Evolutionary conservation across 805 yeast genomes (phyloP), one percentile per base, ranked within the genome.

Genomic region (Starmerella bombicola): DNA sequence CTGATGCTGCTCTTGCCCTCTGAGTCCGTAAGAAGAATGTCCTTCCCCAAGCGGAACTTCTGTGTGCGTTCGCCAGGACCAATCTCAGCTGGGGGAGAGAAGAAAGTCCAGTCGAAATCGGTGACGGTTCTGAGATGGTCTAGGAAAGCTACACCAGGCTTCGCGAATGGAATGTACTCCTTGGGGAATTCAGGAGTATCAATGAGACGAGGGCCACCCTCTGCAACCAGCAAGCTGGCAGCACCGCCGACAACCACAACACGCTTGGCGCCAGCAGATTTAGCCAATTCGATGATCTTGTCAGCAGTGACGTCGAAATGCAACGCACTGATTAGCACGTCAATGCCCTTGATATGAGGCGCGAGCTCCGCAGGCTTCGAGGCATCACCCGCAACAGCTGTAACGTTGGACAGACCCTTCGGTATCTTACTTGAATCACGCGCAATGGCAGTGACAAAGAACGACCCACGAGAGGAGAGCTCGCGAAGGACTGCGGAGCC

Each of bases 401-500:
- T 42, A 9, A 45, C 49, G 15, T 23, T 19, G n/a, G 30, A 25
- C 29, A 38, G 12, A 13, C 19, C 24, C 13, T 23, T n/a, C 2
- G 37, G 35, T 13, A 42, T 33, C 28, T 42, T 42, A 10, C 29
- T 28, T 10, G 41, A n/a, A 28, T 36, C n/a, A 20, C 49, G 49
- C 5, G 49, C 46, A 29, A 45, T 21, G 12, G 40, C 49, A 12
- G 16, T 21, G n/a, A 45, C 25, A 21, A 34, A 41, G 37, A 17
- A 38, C 20, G 9, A 35, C 13, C 46, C 46, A 13, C 45, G 43
- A 15, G 30, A 21, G 17, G 45, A 34, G 2, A 45, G 35, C 30
- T 45, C 41, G 24, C 37, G 28, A 6, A 39, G 42, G 26, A 45
- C 31, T 4, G 41, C 46, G 8, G 46, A 42, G 12, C 49, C 96